A percentile compares a stretch with the other conserved stretches of the same genome.
Evolutionary conservation across 2,329 filamentous ascomycete genomes (phyloP).

Genomic region (Tolypocladium cylindrosporum): DNA sequence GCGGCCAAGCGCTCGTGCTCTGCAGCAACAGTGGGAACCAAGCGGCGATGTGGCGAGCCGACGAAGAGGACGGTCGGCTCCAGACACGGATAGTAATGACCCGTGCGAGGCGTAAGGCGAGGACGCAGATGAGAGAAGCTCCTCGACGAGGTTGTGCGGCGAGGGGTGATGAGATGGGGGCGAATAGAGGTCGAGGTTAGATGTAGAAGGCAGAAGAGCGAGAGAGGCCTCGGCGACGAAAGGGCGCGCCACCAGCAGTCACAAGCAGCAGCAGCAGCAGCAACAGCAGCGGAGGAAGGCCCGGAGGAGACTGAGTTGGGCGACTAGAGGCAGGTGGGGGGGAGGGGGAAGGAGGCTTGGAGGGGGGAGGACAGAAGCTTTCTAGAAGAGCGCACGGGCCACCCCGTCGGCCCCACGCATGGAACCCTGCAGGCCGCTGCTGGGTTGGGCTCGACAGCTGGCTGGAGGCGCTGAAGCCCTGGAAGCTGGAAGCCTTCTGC

Average conservation of each 20-base stretch:
- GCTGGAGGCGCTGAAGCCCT: background rate
- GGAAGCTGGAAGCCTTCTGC: background rate
- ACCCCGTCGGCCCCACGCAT: background rate
- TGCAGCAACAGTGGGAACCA: background rate
- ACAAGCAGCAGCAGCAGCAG: background rate
- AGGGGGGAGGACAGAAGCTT: conserved; percentile 11
- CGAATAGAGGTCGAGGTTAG: background rate
- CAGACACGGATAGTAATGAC: background rate
- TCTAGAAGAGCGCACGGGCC: conserved; percentile 16
- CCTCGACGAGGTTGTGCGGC: background rate
- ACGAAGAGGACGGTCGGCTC: too few relatives aligned
- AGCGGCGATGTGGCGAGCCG: background rate
- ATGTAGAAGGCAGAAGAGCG: background rate
- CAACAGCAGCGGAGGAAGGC: background rate
- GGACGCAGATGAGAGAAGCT: background rate
- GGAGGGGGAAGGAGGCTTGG: background rate
- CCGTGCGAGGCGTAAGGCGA: background rate
- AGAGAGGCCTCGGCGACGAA: background rate
- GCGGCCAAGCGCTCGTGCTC: background rate
- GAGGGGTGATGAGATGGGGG: background rate
- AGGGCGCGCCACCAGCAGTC: background rate
- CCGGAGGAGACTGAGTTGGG: background rate
- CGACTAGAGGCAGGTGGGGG: background rate
- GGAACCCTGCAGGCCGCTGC: background rate
- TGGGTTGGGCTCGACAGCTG: background rate